phyloP scores from a whole-genome alignment of 768 basidiomycete genomes.

The Phlegmacium glaucopus region DNA sequence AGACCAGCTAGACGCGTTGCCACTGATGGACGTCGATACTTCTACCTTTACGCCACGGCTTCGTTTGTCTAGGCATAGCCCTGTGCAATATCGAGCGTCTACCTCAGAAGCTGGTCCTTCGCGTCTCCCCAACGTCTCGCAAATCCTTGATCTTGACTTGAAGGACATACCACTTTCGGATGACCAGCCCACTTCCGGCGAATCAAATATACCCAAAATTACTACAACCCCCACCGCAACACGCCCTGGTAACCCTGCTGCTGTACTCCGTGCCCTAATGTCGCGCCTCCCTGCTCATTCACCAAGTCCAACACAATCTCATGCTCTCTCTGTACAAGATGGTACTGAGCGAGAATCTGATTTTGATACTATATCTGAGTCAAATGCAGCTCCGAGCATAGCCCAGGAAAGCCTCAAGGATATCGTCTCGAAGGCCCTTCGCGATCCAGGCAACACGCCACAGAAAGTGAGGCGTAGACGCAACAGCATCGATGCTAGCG shows the following conservation, averaged over 20 bases:
- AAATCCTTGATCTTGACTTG: slow-evolving; percentile 23
- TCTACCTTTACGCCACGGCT: slow-evolving; percentile 28
- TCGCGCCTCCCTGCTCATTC: slow-evolving; percentile 44
- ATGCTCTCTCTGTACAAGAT: slow-evolving; percentile 24
- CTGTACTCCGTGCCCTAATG: slow-evolving; percentile 61
- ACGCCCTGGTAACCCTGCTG: slow-evolving; percentile 44
- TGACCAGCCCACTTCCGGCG: slow-evolving; percentile 23
- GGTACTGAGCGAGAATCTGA: slow-evolving; percentile 55
- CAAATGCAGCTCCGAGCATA: slow-evolving; percentile 39
- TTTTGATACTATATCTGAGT: slow-evolving; percentile 49
- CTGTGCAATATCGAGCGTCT: slow-evolving; percentile 19
- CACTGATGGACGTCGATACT: slow-evolving; percentile 12
- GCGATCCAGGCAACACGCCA: slow-evolving; percentile 63
- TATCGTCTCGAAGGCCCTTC: slow-evolving; percentile 63
- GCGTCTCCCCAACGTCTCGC: slow-evolving; percentile 31
- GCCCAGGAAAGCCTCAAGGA: slow-evolving; percentile 59
- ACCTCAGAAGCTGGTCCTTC: slow-evolving; percentile 33
- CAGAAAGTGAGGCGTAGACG: slow-evolving; percentile 42
- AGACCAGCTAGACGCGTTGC: slow-evolving; percentile 3
- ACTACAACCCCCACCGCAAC: slow-evolving; percentile 20
- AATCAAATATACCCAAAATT: slow-evolving; percentile 36
- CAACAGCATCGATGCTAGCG: slow-evolving; percentile 60
- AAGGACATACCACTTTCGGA: slow-evolving; percentile 24
- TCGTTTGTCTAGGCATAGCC: slow-evolving; percentile 31
- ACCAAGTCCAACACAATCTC: slow-evolving; percentile 17